Conservation (phyloP, 352 stramenopile genomes). For the Phytophthora brassicae region DNA sequence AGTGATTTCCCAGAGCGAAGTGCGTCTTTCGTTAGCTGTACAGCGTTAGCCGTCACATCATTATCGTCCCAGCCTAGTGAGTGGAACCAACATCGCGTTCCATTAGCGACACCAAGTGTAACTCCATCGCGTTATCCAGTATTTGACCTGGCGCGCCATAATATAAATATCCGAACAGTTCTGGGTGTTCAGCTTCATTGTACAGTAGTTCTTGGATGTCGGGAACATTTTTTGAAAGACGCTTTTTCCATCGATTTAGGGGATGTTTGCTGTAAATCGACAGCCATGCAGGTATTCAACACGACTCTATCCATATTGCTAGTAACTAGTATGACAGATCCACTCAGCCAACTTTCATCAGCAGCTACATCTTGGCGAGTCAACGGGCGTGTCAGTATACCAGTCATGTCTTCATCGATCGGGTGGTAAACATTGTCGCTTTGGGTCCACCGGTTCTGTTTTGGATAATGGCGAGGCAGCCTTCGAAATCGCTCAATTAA, state of each 20-base stretch:
- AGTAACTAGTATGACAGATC: slow-evolving; percentile 1
- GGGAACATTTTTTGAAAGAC: background rate
- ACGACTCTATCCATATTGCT: slow-evolving; percentile 3
- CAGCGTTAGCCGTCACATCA: background rate
- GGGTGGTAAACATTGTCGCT: background rate
- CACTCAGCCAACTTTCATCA: background rate
- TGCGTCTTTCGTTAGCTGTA: background rate
- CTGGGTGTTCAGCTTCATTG: background rate
- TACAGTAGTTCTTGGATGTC: slow-evolving; percentile 1
- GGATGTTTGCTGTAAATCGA: background rate
- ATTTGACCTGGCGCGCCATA: slow-evolving; percentile 1
- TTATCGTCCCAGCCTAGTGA: slow-evolving; percentile 1
- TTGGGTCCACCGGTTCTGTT: background rate
- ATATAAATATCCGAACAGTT: slow-evolving; percentile 5
- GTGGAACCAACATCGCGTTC: background rate
- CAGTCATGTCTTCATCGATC: background rate
- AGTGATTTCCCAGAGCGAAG: background rate
- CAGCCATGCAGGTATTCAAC: slow-evolving; percentile 4
- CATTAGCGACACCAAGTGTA: background rate
- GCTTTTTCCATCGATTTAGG: background rate
- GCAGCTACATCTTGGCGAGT: background rate
- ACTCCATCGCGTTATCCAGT: slow-evolving; percentile 1
- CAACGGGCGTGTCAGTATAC: background rate
- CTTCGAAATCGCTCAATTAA: background rate
- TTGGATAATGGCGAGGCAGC: background rate